Evolutionary conservation across 2,329 filamentous ascomycete genomes (phyloP), one percentile per base, ranked within the genome.

Genomic region (Taxawa tesnikishii): DNA sequence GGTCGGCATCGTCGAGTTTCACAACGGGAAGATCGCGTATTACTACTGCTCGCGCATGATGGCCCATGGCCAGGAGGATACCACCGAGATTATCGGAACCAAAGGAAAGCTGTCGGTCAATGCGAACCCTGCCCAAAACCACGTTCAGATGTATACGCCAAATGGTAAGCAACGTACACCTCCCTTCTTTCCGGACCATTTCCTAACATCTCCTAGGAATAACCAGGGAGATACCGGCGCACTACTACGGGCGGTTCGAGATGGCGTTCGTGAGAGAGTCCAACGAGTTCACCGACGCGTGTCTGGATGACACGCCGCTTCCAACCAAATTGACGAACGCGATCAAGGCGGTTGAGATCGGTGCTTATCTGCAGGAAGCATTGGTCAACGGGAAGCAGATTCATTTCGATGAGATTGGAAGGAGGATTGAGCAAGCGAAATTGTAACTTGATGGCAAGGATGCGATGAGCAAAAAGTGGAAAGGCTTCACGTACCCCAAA

Each of bases 1-100:
- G 4, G 49, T 65, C 4, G 62, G 55, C 3, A 48, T 60, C 10
- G 55, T 64, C 29, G 59, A 65, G 39, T 65, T 57, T 40, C 57
- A 50, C 48, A 54, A 51, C 26, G 60, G 60, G 6, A 55, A 56
- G 37, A 60, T 65, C 21, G 59, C 60, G 1, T 55, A 60, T 39
- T 62, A 58, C 41, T 62, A 62, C 42, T 55, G 53, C 33, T 58
- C 55, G 2, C 53, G 62, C 18, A 65, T 55, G 34, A 53, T 52
- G 41, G 49, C 54, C 0, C 55, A 60, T 28, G 62, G 60, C 2
- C 57, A 64, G 28, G 58, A 65, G 38, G 57, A 55, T 21, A 43
- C 48, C 2, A 63, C 61, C 0, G 60, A 64, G 36, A 48, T 65
- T 23, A 56, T 54, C 27, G 59, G 61, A 8, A 60, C 54, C 2